These are phyloP conservation scores for Plasmodium gaboni DNA, from an alignment of 169 alveolate genomes.

Conservation along the genomic window DNA sequence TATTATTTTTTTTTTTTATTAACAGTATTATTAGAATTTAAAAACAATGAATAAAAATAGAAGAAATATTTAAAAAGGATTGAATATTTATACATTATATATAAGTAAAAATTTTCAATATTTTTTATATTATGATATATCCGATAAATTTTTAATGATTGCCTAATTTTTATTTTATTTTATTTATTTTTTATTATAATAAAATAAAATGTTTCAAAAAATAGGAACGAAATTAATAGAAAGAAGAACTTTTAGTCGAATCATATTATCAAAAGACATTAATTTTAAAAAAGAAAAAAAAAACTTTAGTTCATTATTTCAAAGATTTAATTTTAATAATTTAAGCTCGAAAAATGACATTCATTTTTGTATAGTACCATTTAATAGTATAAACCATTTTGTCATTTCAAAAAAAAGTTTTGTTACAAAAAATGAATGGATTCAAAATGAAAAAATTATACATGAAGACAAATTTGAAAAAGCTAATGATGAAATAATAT, in stretches of 20 bases:
- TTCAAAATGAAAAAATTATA: too few species aligned
- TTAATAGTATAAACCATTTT: background rate
- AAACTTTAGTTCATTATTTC: background rate
- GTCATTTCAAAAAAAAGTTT: background rate
- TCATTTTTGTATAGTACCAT: background rate
- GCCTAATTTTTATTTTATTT: background rate
- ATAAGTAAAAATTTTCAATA: too few species aligned
- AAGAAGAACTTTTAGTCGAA: background rate
- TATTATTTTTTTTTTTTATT: too few species aligned
- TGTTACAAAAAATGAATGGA: background rate
- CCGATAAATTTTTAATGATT: too few species aligned
- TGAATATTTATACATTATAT: too few species aligned
- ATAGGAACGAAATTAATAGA: background rate
- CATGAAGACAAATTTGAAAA: background rate
- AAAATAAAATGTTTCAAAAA: background rate
- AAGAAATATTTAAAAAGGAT: too few species aligned
- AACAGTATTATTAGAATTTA: too few species aligned
- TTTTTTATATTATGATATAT: too few species aligned
- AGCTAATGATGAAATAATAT: background rate
- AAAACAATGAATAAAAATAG: too few species aligned
- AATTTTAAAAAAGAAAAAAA: background rate
- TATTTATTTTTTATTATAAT: background rate
- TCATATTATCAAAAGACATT: background rate
- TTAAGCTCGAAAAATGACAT: background rate
- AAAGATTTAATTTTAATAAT: background rate